These are phyloP conservation scores for Lactarius tabidus DNA, from an alignment of 768 basidiomycete species.

Conservation along the genomic window DNA sequence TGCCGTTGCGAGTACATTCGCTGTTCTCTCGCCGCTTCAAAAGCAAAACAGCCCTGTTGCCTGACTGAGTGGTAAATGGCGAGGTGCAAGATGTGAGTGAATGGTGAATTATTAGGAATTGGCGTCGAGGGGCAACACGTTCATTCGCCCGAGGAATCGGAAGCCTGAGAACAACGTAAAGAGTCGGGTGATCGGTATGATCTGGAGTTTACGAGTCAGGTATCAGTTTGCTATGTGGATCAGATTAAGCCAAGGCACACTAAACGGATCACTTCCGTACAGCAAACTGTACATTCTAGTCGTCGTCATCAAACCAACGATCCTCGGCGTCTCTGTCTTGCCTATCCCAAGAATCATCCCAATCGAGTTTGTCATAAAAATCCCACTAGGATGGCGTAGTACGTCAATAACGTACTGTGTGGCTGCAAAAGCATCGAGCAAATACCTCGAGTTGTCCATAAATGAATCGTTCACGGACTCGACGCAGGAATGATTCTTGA, in stretches of 20 bases:
- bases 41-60: not conserved
- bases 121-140: slow-evolving; percentile 9
- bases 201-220: not conserved
- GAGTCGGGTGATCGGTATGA: not conserved
- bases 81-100: not conserved
- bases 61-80: not conserved
- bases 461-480: slow-evolving; percentile 65
- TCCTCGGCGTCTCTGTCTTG: slow-evolving; percentile 63
- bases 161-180: not conserved
- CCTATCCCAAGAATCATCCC: slow-evolving; percentile 65
- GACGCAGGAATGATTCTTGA: slow-evolving; percentile 47
- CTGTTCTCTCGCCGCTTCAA: not conserved
- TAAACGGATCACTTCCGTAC: not conserved
- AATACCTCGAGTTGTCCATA: slow-evolving; percentile 72
- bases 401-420: not conserved
- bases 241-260: not conserved
- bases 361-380: slow-evolving; percentile 69
- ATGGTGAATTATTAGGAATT: not conserved
- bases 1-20: not conserved
- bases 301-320: slow-evolving; percentile 70
- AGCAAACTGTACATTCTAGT: slow-evolving; percentile 26
- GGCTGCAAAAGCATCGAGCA: slow-evolving; percentile 3
- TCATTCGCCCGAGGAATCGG: not conserved
- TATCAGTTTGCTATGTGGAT: slow-evolving; percentile 10
- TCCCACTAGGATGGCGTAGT: slow-evolving; percentile 43